These are phyloP conservation scores for Astragalus membranaceus DNA, from an alignment of 306 rosid genomes.

Conservation along the genomic window DNA sequence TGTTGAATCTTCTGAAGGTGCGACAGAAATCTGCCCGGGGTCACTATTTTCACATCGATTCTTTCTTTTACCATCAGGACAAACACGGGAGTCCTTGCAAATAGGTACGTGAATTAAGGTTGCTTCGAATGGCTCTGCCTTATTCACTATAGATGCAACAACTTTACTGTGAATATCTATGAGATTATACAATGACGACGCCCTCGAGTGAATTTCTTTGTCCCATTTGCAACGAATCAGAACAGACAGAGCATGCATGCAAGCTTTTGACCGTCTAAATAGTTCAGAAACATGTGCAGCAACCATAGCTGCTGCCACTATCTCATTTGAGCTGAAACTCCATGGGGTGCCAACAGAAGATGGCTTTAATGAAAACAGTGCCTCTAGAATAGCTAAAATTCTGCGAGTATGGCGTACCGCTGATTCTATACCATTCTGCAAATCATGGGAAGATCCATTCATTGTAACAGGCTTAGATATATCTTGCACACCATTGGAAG, in stretches of 20 bases:
- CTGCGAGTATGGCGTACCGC: conserved; percentile 85
- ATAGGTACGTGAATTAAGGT: conserved; percentile 50
- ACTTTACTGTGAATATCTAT: conserved; percentile 89
- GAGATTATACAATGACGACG: conserved; percentile 85
- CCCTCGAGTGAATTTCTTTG: conserved; percentile 74
- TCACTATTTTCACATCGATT: conserved; percentile 41
- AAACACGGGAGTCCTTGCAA: conserved; percentile 47
- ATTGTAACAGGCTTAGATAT: conserved; percentile 44
- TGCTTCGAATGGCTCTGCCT: conserved; percentile 92
- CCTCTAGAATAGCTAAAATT: conserved; percentile 86
- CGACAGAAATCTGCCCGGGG: conserved; percentile 43
- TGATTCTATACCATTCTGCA: conserved; percentile 61
- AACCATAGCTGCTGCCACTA: conserved; percentile 99
- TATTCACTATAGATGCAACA: conserved; percentile 81
- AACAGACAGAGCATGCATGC: conserved; percentile 91
- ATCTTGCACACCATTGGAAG: conserved; percentile 36
- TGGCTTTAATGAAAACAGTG: conserved; percentile 82
- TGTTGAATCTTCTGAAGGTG: conserved; percentile 24
- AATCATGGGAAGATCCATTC: conserved; percentile 55
- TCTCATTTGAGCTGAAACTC: conserved; percentile 96
- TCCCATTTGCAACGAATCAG: conserved; percentile 94
- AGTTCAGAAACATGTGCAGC: conserved; percentile 96
- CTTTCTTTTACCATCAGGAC: conserved; percentile 40
- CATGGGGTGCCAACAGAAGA: conserved; percentile 96
- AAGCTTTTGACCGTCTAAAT: conserved; percentile 90